Base-by-base conservation (phyloP, 768 basidiomycete genomes). In the Solioccasus polychromus region DNA sequence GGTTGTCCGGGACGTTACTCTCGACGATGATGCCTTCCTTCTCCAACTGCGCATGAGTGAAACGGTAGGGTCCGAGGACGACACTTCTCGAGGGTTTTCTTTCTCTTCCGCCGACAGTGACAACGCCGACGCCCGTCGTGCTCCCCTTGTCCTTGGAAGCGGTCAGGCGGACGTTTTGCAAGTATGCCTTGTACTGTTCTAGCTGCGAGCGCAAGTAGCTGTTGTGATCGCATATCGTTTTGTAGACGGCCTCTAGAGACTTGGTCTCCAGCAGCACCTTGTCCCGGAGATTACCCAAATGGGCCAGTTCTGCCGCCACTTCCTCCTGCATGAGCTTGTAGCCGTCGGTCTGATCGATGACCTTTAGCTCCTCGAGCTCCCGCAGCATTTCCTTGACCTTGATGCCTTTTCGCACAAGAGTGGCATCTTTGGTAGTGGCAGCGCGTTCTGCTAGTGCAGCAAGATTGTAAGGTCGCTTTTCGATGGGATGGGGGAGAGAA, bases 301-400 rank as follows among this genome's bases (percentile, higher is more conserved):
- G 96, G 8, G 85, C 86, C 46, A 99, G 85, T 68, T 99, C 96
- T 5, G 91, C 92, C 5, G 83, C 78, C 20, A 99, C 94, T 64
- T 99, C 96, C 52, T 99, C 96, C 58, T 94, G 91, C 89, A 99
- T 94, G 50, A 99, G 82, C 68, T 81, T 88, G 72, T 84, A 96
- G 17, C 85, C 85, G 59, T 99, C 96, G 35, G 63, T 39, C 17
- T 74, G 73, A 37, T 97, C 93, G 29, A 97, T 82, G 40, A 97
- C 77, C 59, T 87, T 86, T 40, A 83, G 77, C 61, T 94, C 89
- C 65, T 97, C 95, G 36, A 99, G 74, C 67, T 98, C 96, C 41
- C 94, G 82, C 25, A 99, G 74, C 89, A 99, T 95, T 73, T 97
- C 94, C 75, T 98, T 97, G 59, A 98, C 95, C 63, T 99, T 99